Conservation (phyloP, 257 asterid genomes). For the Solanum pinnatisectum region DNA sequence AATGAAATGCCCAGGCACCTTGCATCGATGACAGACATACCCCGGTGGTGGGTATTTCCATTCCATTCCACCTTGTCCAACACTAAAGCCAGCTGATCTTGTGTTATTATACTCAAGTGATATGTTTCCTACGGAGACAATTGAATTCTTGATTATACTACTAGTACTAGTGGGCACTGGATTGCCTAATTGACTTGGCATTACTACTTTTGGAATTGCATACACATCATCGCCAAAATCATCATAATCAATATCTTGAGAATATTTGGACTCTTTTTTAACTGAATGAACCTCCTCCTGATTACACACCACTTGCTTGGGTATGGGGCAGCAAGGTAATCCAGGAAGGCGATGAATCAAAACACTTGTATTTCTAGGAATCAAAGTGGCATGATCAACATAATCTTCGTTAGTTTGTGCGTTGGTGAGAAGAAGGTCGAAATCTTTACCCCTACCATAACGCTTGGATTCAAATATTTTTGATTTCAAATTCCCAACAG, state of each 20-base stretch:
- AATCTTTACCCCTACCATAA: background rate
- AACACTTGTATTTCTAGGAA: background rate
- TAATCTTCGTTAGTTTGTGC: background rate
- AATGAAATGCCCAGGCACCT: constrained; percentile 90
- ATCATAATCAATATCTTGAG: background rate
- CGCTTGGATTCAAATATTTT: background rate
- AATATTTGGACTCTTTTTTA: background rate
- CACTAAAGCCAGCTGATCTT: constrained; percentile 36
- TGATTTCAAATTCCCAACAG: background rate
- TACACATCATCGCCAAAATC: background rate
- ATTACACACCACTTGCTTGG: background rate
- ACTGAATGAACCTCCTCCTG: background rate
- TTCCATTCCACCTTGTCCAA: constrained; percentile 51
- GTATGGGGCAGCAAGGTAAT: background rate
- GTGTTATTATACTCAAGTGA: background rate
- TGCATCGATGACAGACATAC: constrained; percentile 89
- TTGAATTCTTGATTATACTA: background rate
- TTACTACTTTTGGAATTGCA: background rate
- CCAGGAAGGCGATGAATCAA: background rate
- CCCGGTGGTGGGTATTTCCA: constrained; percentile 87
- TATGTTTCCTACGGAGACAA: background rate
- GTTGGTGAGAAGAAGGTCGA: background rate
- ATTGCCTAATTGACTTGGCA: background rate
- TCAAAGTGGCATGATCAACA: background rate
- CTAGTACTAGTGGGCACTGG: background rate